These are phyloP conservation scores for Penicilliopsis zonata DNA, from an alignment of 495 filamentous ascomycete genomes.

Conservation along the genomic window DNA sequence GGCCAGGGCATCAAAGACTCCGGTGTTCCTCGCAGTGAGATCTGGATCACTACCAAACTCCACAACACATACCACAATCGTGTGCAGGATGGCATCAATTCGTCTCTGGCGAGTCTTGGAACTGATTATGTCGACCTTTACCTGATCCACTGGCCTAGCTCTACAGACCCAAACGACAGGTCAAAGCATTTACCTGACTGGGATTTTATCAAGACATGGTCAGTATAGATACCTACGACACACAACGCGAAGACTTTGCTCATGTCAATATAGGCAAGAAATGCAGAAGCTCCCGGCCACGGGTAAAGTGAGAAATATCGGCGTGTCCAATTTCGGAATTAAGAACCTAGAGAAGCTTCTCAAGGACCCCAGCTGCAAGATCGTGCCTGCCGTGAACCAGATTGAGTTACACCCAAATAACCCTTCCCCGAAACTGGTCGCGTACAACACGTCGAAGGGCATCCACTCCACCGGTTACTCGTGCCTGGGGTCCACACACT, in stretches of 20 bases:
- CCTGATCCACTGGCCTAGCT: conserved; percentile 75
- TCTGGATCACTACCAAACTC: conserved; percentile 84
- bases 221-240: too few relatives aligned
- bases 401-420: conserved; percentile 82
- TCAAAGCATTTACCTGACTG: conserved; percentile 53
- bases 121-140: conserved; percentile 75
- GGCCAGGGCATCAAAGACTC: conserved; percentile 69
- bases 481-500: conserved; percentile 50
- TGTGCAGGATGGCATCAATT: conserved; percentile 55
- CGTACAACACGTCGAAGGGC: conserved; percentile 54
- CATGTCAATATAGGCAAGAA: conserved; percentile 44
- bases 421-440: conserved; percentile 67
- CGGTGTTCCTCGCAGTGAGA: conserved; percentile 66
- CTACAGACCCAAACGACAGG: conserved; percentile 43
- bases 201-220: conserved; percentile 75
- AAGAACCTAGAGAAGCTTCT: conserved; percentile 46
- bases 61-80: conserved; percentile 71
- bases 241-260: too few relatives aligned
- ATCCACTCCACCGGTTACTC: conserved; percentile 61
- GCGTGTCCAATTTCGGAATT: conserved; percentile 53
- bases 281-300: conserved; percentile 72
- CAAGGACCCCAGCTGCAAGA: conserved; percentile 42
- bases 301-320: conserved; percentile 66
- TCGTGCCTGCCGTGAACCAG: conserved; percentile 78
- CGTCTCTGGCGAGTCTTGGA: conserved; percentile 56